Evolutionary conservation across 2,329 filamentous ascomycete species (phyloP).

Genomic region (Beauveria varroae): DNA sequence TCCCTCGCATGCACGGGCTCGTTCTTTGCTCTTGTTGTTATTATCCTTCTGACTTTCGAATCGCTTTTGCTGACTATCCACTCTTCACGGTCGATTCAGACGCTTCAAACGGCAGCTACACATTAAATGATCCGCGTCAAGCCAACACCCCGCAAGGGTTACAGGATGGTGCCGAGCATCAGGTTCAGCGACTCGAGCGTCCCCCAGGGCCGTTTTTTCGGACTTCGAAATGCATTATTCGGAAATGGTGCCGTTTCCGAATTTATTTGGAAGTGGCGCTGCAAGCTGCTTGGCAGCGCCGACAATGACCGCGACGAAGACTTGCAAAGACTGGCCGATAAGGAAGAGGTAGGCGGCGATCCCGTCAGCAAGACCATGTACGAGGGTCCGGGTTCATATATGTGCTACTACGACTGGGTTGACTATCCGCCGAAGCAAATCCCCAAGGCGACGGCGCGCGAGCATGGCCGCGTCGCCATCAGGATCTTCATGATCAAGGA

Average conservation of each 20-base stretch:
- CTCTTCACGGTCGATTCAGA: background rate
- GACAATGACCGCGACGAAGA: constrained; percentile 14
- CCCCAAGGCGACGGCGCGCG: constrained; percentile 28
- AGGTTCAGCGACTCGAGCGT: background rate
- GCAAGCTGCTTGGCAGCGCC: constrained; percentile 20
- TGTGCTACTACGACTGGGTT: constrained; percentile 27
- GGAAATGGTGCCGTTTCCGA: constrained; percentile 18
- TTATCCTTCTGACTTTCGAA: background rate
- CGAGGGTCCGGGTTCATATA: constrained; percentile 24
- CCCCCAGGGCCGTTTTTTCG: background rate
- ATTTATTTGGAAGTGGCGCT: constrained; percentile 24
- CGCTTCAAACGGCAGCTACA: background rate
- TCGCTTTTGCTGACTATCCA: background rate
- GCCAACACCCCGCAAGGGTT: background rate
- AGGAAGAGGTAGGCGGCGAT: constrained; percentile 20
- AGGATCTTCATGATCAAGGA: constrained; percentile 41
- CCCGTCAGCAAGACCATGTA: constrained; percentile 32
- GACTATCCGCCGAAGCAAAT: constrained; percentile 35
- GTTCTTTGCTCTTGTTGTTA: background rate
- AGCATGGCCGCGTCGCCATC: constrained; percentile 34
- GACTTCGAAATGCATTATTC: background rate
- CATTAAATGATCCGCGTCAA: background rate
- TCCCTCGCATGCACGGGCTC: too few species aligned
- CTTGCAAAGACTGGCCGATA: constrained; percentile 2
- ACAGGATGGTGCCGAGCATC: background rate